Evolutionary conservation across 768 basidiomycete genomes (phyloP), one percentile per base, ranked within the genome.

Genomic region (Suillus alpinus): DNA sequence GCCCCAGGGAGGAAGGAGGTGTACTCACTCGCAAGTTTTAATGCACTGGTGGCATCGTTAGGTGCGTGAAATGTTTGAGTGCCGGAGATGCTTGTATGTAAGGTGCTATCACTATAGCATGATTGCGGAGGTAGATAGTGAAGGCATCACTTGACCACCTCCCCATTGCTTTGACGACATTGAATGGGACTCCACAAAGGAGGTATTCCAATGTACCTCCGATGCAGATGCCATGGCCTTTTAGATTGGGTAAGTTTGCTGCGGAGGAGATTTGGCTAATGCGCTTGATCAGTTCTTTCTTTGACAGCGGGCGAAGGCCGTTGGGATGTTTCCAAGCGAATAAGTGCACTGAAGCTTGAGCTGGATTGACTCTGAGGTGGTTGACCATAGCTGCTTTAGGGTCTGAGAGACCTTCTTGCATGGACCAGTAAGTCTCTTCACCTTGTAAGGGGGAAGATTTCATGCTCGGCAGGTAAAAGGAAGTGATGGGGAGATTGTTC

Each of bases 391-490:
- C 63, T 0, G 39, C 47, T 4, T 50, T 46, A n/a, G 68, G 65
- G 56, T 69, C 65, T 14, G 56, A 26, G 0, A 31, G 53, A 4
- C 59, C 62, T 7, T 53, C 26, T 29, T 66, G 67, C 14, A 29
- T n/a, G 0, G 63, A 62, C 44, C 65, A 67, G 32, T 53, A 56
- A 6, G 59, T 26, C 16, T 59, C 58, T 46, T 67, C 66, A 1
- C 66, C 66, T 14, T n/a, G 12, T 6, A 18, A 0, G 2, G n/a
- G 50, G 43, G 9, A 64, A 0, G 32, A 39, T 46, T 80, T 78
- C 1, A 72, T 78, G 1, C 57, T 8, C 0, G 76, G 78, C 0
- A 78, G 8, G 53, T 62, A 65, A 32, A 79, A 68, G 1, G 71
- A 63, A 0, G 69, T 75, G 1, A 63, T 63, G 12, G 29, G 51